Percentiles rank a stretch among this genome's conserved stretches.
phyloP scores from a whole-genome alignment of 495 filamentous ascomycete genomes.

The Xylaria scruposa region DNA sequence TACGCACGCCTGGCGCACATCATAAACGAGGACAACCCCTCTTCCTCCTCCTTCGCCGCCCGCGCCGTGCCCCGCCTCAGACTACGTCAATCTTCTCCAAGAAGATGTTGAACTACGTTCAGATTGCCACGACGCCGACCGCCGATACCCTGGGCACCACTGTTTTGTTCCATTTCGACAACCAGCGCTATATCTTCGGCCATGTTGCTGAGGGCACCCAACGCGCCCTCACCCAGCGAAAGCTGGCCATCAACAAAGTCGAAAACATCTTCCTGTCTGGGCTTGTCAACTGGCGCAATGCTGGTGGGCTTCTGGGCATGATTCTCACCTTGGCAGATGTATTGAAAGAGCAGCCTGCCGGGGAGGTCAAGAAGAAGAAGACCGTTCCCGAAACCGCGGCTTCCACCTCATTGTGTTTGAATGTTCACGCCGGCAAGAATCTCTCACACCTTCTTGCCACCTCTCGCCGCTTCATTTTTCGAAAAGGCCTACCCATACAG shows the following conservation, averaged over 20 bases:
- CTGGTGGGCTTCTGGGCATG: constrained; percentile 83
- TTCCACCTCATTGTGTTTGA: constrained; percentile 50
- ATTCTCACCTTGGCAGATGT: constrained; percentile 81
- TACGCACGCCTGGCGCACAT: background rate
- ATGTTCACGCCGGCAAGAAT: constrained; percentile 80
- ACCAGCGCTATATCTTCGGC: constrained; percentile 87
- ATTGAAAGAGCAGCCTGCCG: constrained; percentile 30
- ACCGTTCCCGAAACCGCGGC: constrained; percentile 16
- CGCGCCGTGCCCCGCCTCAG: background rate
- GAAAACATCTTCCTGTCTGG: constrained; percentile 84
- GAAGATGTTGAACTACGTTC: constrained; percentile 72
- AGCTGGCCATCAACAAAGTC: constrained; percentile 63
- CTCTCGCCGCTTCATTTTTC: constrained; percentile 85
- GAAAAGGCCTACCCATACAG: constrained; percentile 75
- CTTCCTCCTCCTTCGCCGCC: constrained; percentile 21
- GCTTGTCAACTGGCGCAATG: constrained; percentile 71
- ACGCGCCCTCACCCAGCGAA: constrained; percentile 72
- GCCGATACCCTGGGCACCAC: constrained; percentile 85
- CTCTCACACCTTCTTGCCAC: constrained; percentile 79
- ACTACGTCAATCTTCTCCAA: background rate
- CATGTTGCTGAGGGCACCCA: constrained; percentile 84
- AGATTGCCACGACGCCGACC: constrained; percentile 83
- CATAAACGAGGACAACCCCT: background rate
- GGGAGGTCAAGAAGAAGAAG: constrained; percentile 39
- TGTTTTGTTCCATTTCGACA: constrained; percentile 76